Base-by-base conservation (phyloP, 306 rosid species). In the Ormosia semicastrata region DNA sequence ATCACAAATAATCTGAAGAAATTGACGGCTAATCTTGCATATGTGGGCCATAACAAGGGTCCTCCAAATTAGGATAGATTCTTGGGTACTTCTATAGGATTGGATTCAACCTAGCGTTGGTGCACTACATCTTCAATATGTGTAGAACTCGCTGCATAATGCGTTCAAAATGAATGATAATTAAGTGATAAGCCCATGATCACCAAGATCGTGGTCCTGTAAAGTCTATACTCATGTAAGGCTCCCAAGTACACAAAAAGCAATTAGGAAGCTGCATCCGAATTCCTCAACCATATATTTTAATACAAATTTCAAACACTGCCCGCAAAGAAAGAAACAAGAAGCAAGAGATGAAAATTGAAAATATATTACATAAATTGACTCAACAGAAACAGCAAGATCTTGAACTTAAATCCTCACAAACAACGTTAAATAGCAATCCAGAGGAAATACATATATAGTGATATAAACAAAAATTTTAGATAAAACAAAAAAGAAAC, bases 331-430 rank as follows among this genome's bases (percentile, higher is more conserved):
- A 44, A 18, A 11, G 6, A n/a, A 29, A 53, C 37, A 40, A 77
- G 17, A 69, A 79, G 15, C 66, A 6, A 69, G 36, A n/a, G 29
- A 71, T 3, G 29, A 33, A 29, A 39, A 17, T 1, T 3, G n/a
- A 33, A 29, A 56, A 59, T 12, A 49, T 24, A 71, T 46, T 14
- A 52, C 74, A 73, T 24, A 29, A 29, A 63, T 40, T 47, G 54
- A 71, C 33, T 71, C 1, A 70, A 71, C 15, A 36, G 54, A 71
- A 80, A 50, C 65, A 40, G n/a, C 59, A 81, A 73, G 72, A 63
- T 81, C 74, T 46, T 39, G 44, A 71, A 36, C 34, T 37, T 24
- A 49, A 73, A 4, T 81, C 36, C 33, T 46, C 6, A 47, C 15
- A 14, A 32, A 34, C 58, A 78, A 54, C 58, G 18, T 41, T 30